phyloP scores from a whole-genome alignment of 2,329 filamentous ascomycete species.

The Cadophora sp. region DNA sequence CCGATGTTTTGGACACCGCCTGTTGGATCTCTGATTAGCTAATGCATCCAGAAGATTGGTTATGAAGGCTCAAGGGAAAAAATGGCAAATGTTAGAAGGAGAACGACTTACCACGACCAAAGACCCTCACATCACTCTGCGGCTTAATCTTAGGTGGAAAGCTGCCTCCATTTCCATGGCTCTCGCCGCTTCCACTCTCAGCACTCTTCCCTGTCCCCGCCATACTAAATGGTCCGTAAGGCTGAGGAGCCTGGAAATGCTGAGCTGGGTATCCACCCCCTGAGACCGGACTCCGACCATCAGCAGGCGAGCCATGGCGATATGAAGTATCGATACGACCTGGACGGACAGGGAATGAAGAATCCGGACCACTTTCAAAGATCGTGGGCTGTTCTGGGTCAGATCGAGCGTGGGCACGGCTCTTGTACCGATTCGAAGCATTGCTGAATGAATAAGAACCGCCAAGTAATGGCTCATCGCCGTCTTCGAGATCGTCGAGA shows the following conservation, averaged over 20 bases:
- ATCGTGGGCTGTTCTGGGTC: constrained; percentile 17
- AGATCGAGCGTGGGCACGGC: constrained; percentile 15
- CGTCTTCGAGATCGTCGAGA: constrained; percentile 31
- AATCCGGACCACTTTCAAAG: constrained; percentile 2
- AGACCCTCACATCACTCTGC: constrained; percentile 26
- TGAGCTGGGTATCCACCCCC: constrained; percentile 7
- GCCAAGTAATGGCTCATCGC: constrained; percentile 20
- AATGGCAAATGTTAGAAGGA: not conserved
- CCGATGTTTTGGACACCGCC: constrained; percentile 60
- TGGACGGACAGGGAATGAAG: not conserved
- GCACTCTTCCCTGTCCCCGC: constrained; percentile 8
- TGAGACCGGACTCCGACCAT: constrained; percentile 14
- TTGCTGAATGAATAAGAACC: not conserved
- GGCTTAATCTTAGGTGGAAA: constrained; percentile 19
- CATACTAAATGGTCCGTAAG: constrained; percentile 13
- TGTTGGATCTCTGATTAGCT: constrained; percentile 13
- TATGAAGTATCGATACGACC: constrained; percentile 4
- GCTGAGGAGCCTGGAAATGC: constrained; percentile 23
- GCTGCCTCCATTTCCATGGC: not conserved
- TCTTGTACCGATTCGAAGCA: constrained; percentile 4
- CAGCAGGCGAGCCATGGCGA: constrained; percentile 16
- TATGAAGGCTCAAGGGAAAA: not conserved
- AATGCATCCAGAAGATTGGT: not conserved
- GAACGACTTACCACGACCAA: constrained; percentile 28
- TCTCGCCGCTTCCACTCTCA: constrained; percentile 24